A percentile compares a stretch with the other conserved stretches of the same genome.
Conservation (phyloP, 805 yeast species). For the Cyberlindnera mrakii region DNA sequence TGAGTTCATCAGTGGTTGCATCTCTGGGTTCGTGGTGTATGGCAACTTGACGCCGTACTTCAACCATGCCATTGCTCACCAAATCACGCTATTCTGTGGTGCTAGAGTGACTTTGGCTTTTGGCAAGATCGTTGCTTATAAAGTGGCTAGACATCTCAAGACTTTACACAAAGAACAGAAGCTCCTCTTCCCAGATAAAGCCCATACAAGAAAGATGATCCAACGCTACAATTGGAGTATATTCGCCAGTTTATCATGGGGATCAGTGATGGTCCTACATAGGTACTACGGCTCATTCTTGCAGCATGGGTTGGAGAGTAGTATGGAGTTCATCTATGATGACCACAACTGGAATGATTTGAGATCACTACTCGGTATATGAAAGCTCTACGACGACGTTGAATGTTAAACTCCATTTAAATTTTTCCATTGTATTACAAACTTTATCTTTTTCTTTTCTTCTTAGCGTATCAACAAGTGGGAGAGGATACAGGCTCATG, state of each 20-base stretch:
- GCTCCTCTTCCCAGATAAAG: not conserved
- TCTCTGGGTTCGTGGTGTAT: slow-evolving; percentile 36
- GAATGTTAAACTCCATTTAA: no score
- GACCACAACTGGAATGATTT: slow-evolving; percentile 47
- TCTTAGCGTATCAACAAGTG: no score
- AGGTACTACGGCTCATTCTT: slow-evolving; percentile 54
- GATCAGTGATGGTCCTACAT: slow-evolving; percentile 64
- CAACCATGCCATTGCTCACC: slow-evolving; percentile 51
- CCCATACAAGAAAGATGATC: slow-evolving; percentile 14
- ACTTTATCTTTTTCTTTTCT: no score
- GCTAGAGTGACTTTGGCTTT: slow-evolving; percentile 61
- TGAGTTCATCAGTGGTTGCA: slow-evolving; percentile 29
- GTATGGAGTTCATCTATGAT: slow-evolving; percentile 69
- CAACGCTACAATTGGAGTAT: slow-evolving; percentile 44
- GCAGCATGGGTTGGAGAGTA: slow-evolving; percentile 58
- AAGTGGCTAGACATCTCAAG: slow-evolving; percentile 9
- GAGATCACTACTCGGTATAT: slow-evolving; percentile 17
- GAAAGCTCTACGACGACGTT: not conserved
- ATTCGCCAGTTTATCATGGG: slow-evolving; percentile 67
- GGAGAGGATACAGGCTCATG: no score
- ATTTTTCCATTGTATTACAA: no score
- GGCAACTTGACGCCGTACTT: slow-evolving; percentile 31
- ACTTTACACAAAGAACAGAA: not conserved
- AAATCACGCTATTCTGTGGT: slow-evolving; percentile 67
- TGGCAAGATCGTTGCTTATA: slow-evolving; percentile 30